phyloP scores from a whole-genome alignment of 352 stramenopile genomes.

The Plasmopara viticola region DNA sequence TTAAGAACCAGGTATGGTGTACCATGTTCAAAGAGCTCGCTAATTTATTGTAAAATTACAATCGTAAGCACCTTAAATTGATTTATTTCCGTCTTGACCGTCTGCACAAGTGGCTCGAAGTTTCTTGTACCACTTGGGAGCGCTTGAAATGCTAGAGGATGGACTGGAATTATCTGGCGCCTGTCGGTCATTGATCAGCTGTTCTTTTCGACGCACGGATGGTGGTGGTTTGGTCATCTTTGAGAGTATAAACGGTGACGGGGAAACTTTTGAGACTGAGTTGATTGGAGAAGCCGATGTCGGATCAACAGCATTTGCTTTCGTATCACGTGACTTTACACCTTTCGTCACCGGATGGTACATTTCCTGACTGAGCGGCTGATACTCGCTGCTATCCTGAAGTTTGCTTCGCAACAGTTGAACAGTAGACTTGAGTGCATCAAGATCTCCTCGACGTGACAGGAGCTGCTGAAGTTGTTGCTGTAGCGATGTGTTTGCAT shows the following conservation, averaged over 20 bases:
- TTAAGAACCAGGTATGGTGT: too few relatives aligned
- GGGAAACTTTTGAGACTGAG: slow-evolving; percentile 27
- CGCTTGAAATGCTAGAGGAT: slow-evolving; percentile 18
- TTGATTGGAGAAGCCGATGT: neutral
- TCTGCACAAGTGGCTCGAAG: slow-evolving; percentile 7
- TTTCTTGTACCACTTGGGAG: slow-evolving; percentile 66
- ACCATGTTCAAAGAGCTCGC: too few relatives aligned
- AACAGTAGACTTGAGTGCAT: slow-evolving; percentile 56
- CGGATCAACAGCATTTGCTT: neutral
- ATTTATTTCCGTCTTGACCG: neutral
- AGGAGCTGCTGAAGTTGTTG: slow-evolving; percentile 64
- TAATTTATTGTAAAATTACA: too few relatives aligned
- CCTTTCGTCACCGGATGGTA: neutral
- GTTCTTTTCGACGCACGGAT: slow-evolving; percentile 7
- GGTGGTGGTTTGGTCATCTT: slow-evolving; percentile 48
- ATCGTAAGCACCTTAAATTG: neutral
- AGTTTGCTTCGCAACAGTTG: slow-evolving; percentile 29
- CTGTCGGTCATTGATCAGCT: neutral
- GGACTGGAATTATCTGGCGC: slow-evolving; percentile 1
- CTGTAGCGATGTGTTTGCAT: slow-evolving; percentile 49
- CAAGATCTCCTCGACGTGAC: slow-evolving; percentile 47
- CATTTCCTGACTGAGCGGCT: slow-evolving; percentile 9
- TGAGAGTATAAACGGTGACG: slow-evolving; percentile 26
- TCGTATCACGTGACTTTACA: neutral
- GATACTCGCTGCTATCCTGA: slow-evolving; percentile 13